A percentile compares a stretch with the other conserved stretches of the same genome.
These are phyloP conservation scores for Dalechampia spathulata DNA, from an alignment of 441 rosid genomes.

Conservation along the genomic window DNA sequence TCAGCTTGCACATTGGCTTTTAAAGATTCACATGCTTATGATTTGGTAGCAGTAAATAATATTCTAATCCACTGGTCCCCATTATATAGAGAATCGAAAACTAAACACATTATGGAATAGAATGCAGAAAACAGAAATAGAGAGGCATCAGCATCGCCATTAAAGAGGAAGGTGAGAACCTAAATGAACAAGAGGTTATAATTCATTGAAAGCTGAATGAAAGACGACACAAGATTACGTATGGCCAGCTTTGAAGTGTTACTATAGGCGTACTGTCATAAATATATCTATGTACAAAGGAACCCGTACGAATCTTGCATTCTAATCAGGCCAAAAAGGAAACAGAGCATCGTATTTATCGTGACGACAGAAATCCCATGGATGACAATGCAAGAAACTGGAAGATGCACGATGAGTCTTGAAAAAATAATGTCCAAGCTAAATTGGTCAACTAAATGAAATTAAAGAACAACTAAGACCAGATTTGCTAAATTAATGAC, in stretches of 20 bases:
- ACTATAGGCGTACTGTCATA: not conserved
- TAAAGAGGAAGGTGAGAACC: not conserved
- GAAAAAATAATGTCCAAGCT: too few relatives aligned
- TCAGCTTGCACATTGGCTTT: too few relatives aligned
- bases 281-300: not conserved
- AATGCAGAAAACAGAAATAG: not conserved
- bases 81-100: not conserved
- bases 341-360: conserved; percentile 6
- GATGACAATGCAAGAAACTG: conserved; percentile 8
- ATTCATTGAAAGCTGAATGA: not conserved
- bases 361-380: conserved; percentile 18
- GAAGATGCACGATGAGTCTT: too few relatives aligned
- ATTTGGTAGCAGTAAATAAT: not conserved
- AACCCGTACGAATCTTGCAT: conserved; percentile 19
- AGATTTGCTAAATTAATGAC: not conserved
- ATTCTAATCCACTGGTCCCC: conserved; percentile 5
- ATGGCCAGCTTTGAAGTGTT: not conserved
- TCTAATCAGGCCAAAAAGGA: conserved; percentile 5
- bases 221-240: not conserved
- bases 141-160: not conserved
- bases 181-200: not conserved
- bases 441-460: not conserved
- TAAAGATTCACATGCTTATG: not conserved
- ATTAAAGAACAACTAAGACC: not conserved
- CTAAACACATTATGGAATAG: not conserved